A percentile compares a stretch with the other conserved stretches of the same genome.
Conservation (phyloP, 768 basidiomycete species). For the Tulasnella sp. region DNA sequence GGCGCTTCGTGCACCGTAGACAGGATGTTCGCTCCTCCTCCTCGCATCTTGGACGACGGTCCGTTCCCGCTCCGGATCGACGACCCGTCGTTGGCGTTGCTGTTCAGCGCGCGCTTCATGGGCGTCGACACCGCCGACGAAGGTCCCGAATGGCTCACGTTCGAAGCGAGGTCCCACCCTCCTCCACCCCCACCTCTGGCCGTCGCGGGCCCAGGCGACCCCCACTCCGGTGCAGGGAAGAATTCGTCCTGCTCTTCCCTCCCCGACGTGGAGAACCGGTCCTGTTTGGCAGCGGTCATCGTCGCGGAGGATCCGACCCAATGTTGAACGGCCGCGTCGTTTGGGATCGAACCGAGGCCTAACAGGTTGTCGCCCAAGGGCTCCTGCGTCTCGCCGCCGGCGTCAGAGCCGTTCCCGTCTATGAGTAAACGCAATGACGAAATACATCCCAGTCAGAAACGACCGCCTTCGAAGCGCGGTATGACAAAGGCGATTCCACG, state of each 20-base stretch:
- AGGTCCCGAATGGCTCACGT: neutral
- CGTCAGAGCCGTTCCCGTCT: neutral
- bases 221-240: conserved; percentile 9
- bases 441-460: neutral
- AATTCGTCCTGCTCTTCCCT: neutral
- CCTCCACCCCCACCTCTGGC: conserved; percentile 22
- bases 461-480: neutral
- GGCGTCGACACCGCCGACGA: neutral
- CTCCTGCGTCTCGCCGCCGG: neutral
- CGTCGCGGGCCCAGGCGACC: conserved; percentile 17
- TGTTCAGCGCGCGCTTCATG: neutral
- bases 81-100: neutral
- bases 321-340: neutral
- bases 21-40: neutral
- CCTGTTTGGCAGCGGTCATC: neutral
- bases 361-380: neutral
- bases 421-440: neutral
- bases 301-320: neutral
- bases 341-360: neutral
- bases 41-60: neutral
- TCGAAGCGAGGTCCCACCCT: conserved; percentile 23
- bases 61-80: neutral
- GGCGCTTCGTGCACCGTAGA: conserved; percentile 17
- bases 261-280: neutral
- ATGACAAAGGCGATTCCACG: neutral